These are phyloP conservation scores for Myxozyma sirexii DNA, from an alignment of 805 yeast genomes.

Conservation along the genomic window DNA sequence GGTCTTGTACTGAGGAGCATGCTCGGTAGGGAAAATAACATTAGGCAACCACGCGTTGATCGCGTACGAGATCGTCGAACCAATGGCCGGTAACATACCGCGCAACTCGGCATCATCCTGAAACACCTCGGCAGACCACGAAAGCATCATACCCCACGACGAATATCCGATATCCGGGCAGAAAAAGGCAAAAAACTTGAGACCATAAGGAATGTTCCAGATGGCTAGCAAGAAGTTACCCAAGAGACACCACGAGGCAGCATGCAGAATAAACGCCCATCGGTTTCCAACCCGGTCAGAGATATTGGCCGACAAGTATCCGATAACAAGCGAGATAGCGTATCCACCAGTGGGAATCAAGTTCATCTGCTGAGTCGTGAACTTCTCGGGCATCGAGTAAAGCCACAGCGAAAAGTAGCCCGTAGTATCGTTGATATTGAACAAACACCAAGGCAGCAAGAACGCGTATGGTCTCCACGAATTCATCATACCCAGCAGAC, in stretches of 20 bases:
- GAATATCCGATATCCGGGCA: slow-evolving; percentile 31
- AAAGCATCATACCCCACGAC: slow-evolving; percentile 35
- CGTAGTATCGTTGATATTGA: slow-evolving; percentile 30
- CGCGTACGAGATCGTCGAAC: slow-evolving; percentile 42
- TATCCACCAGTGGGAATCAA: slow-evolving; percentile 44
- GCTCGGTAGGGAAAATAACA: slow-evolving; percentile 42
- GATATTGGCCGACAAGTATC: slow-evolving; percentile 39
- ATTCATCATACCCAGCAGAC: slow-evolving; percentile 7
- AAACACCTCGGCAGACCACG: slow-evolving; percentile 39
- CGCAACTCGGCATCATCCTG: slow-evolving; percentile 41
- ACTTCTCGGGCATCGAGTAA: slow-evolving; percentile 33
- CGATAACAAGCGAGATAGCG: slow-evolving; percentile 40
- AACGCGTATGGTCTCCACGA: slow-evolving; percentile 32
- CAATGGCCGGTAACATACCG: slow-evolving; percentile 41
- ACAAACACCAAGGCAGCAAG: slow-evolving; percentile 26
- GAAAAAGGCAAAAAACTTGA: slow-evolving; percentile 36
- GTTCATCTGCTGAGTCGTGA: slow-evolving; percentile 40
- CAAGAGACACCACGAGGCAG: slow-evolving; percentile 24
- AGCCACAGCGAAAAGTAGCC: slow-evolving; percentile 43
- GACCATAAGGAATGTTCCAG: slow-evolving; percentile 49
- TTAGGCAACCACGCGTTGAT: slow-evolving; percentile 46
- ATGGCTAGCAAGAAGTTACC: slow-evolving; percentile 45
- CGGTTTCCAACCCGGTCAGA: slow-evolving; percentile 41
- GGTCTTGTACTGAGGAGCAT: slow-evolving; percentile 44
- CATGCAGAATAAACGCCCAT: slow-evolving; percentile 40